phyloP scores from a whole-genome alignment of 2,329 filamentous ascomycete genomes.

The Phoma herbarum region DNA sequence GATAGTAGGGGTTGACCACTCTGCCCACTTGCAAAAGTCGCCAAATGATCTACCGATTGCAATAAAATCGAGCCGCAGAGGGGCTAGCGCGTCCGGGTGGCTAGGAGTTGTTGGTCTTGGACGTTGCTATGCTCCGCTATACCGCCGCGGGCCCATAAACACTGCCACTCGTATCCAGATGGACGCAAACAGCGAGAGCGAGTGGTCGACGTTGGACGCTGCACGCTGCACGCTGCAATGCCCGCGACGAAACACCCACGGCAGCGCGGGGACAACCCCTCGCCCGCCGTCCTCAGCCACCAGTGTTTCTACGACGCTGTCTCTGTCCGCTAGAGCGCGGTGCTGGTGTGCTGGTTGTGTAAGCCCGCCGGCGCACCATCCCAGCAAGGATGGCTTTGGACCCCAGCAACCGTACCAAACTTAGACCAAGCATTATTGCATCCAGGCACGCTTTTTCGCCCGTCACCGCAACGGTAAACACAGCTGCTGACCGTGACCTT shows the following conservation, averaged over 20 bases:
- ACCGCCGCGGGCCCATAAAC: not conserved
- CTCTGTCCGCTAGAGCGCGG: not conserved
- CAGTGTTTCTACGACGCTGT: not conserved
- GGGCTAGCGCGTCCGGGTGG: slow-evolving; percentile 9
- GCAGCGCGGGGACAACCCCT: not conserved
- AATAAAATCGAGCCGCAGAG: slow-evolving; percentile 23
- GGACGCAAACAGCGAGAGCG: slow-evolving; percentile 1
- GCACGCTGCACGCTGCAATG: not conserved
- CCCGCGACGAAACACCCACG: not conserved
- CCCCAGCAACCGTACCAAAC: slow-evolving; percentile 17
- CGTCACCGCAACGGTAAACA: slow-evolving; percentile 6
- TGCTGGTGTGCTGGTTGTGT: slow-evolving; percentile 3
- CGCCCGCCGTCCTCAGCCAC: not conserved
- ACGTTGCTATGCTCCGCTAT: slow-evolving; percentile 7
- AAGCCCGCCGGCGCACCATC: slow-evolving; percentile 8
- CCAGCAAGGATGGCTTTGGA: slow-evolving; percentile 7
- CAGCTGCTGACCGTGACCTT: not conserved
- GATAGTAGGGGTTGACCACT: slow-evolving; percentile 18
- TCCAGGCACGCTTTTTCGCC: slow-evolving; percentile 18
- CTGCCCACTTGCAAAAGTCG: slow-evolving; percentile 20
- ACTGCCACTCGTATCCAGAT: not conserved
- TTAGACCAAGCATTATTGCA: slow-evolving; percentile 7
- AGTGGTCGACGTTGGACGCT: not conserved
- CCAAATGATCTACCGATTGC: slow-evolving; percentile 31
- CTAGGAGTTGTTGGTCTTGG: slow-evolving; percentile 7